Conservation (phyloP, 768 basidiomycete species). For the Macrocybe gigantea region DNA sequence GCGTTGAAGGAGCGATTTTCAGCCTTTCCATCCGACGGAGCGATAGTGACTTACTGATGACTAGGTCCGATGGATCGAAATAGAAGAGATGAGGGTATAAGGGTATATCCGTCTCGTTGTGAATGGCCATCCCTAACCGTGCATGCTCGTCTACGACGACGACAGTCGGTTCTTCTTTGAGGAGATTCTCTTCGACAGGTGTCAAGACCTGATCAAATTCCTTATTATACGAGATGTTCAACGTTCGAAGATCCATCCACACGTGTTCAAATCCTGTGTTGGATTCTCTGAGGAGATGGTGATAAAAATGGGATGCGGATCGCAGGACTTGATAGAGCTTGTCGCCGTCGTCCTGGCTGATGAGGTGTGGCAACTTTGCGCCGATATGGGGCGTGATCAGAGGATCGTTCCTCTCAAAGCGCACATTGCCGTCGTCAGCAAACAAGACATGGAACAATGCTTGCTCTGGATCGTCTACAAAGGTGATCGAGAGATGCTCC, state of each 20-base stretch:
- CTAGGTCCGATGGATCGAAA: slow-evolving; percentile 34
- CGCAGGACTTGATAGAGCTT: slow-evolving; percentile 14
- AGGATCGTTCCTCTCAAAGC: slow-evolving; percentile 17
- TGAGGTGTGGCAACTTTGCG: slow-evolving; percentile 12
- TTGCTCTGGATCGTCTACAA: slow-evolving; percentile 11
- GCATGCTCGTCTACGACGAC: slow-evolving; percentile 18
- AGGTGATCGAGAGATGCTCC: slow-evolving; percentile 4
- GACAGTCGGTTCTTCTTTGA: slow-evolving; percentile 19
- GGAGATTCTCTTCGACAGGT: slow-evolving; percentile 20
- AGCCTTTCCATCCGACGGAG: not conserved
- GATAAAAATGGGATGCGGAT: slow-evolving; percentile 17
- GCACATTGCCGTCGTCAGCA: slow-evolving; percentile 11
- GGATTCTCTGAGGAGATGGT: slow-evolving; percentile 20
- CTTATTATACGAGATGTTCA: slow-evolving; percentile 13
- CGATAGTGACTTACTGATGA: slow-evolving; percentile 22
- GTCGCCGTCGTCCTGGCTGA: slow-evolving; percentile 7
- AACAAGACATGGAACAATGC: slow-evolving; percentile 15
- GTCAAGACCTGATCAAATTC: slow-evolving; percentile 14
- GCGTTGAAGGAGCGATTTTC: not conserved
- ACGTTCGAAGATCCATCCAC: slow-evolving; percentile 23
- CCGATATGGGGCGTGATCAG: slow-evolving; percentile 15
- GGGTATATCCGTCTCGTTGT: slow-evolving; percentile 23
- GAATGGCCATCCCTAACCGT: slow-evolving; percentile 27
- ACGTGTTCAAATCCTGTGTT: slow-evolving; percentile 16
- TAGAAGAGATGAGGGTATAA: slow-evolving; percentile 36